Base-by-base conservation (phyloP, 1,284 basidiomycete species). In the Meira nashicola region DNA sequence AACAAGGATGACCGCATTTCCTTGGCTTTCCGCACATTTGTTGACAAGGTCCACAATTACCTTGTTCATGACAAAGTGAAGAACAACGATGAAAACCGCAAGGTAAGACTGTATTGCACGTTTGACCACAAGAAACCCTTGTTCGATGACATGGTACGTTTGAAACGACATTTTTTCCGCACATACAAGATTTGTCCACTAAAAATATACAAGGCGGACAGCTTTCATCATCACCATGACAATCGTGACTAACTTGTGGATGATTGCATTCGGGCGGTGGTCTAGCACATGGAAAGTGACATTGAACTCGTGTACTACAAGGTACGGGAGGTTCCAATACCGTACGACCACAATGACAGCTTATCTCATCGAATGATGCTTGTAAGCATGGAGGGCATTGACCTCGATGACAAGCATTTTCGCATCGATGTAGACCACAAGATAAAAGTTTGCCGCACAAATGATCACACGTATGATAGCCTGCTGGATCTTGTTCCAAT, bases 181-280 rank as follows among this genome's bases (percentile, higher is more conserved):
- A 78, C 52, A 68, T 64, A 49, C 76, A 78, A 10, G 58, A 52
- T 58, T 68, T 70, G 59, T 67, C 64, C 25, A 73, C 71, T 12
- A 78, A 62, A 53, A 70, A 71, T 46, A 78, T 73, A 51, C 76
- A 78, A 1, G 76, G 75, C 44, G 76, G 76, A 54, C 76, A 78
- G 10, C 59, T 57, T 39, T 71, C 75, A 19, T 54, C 47, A 25
- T 73, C 66, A 8, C 28, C 28, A 54, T 78, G 76, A 57, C 76
- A 78, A 19, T 53, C 50, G 23, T 53, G 50, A n/a, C 69, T 67
- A 43, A 70, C 56, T 57, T 73, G 71, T 33, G 74, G 72, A 55
- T 78, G 76, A 15, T 74, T 74, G 50, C 75, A 78, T n/a, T 60
- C 49, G 3, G 74, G 73, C 15, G 65, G 60, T 4, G 71, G 67